Evolutionary conservation across 495 filamentous ascomycete genomes (phyloP).

Genomic region (Penicillium coprophilum): DNA sequence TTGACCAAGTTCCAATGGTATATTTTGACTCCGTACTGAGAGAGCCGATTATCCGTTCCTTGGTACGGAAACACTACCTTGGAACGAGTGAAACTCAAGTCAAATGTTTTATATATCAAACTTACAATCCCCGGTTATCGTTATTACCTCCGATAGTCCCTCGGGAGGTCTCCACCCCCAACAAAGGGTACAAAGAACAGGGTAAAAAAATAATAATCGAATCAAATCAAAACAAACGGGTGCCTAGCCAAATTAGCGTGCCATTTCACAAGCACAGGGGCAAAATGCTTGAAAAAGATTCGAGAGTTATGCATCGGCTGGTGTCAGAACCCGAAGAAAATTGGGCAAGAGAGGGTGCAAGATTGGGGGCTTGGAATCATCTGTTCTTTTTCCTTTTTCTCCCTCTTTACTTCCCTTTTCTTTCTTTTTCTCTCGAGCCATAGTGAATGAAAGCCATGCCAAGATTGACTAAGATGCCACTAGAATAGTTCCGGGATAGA

Average conservation of each 20-base stretch:
- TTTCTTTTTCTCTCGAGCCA: slow-evolving; percentile 1
- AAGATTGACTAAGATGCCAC: slow-evolving; percentile 20
- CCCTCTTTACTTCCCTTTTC: background rate
- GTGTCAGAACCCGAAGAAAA: slow-evolving; percentile 10
- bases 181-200: background rate
- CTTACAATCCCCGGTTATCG: background rate
- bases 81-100: background rate
- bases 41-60: slow-evolving; percentile 22
- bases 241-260: slow-evolving; percentile 6
- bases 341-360: background rate
- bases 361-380: background rate
- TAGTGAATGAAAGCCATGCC: background rate
- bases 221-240: background rate
- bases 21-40: background rate
- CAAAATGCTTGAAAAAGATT: slow-evolving; percentile 7
- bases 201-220: background rate
- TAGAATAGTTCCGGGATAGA: slow-evolving; percentile 13
- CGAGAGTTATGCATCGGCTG: slow-evolving; percentile 10
- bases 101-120: background rate
- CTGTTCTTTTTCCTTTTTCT: background rate
- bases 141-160: background rate
- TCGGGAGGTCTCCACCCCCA: background rate
- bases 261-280: slow-evolving; percentile 11
- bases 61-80: background rate
- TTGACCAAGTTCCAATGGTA: background rate